Base-by-base conservation (phyloP, 1,284 basidiomycete genomes). In the Schizophyllum amplum region DNA sequence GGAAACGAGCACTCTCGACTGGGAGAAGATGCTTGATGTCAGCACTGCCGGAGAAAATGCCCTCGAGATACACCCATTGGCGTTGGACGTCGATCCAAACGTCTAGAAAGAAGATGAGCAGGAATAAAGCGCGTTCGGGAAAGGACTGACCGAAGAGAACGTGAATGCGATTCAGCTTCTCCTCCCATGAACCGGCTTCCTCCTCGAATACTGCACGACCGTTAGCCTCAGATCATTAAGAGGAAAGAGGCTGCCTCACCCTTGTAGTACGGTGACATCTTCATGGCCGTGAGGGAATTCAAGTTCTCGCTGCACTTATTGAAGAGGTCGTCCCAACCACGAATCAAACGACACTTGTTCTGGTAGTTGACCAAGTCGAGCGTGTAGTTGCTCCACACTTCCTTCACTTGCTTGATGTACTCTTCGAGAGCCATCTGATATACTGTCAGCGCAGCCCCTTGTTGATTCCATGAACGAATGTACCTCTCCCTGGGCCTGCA, bases 51-150 rank as follows among this genome's bases (percentile, higher is more conserved):
- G 94, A 93, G 74, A 99, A 99, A 67, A 99, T 98, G 55, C 97
- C 97, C 68, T 99, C 96, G 55, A 99, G 80, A 68, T 99, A 99
- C 1, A 99, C 97, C 97, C 97, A 99, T 76, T 99, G 97, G 4
- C 97, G 85, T 67, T 99, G 98, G 15, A 99, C 97, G 64, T 99
- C 97, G 64, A 98, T 97, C 97, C 97, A 99, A 46, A 98, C 90
- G 71, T 99, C 92, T 92, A 63, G 6, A 47, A 47, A 57, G 49
- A 13, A 24, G 23, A 55, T 57, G 15, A 54, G 61, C 15, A 53
- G 3, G 33, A 33, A 50, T 53, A 27, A 22, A 5, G 25, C 25
- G 27, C 13, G 33, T 17, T 26, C 17, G 13, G 55, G 3, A 9
- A 54, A 27, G 69, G 79, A 65, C 60, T n/a, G n/a, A 90, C 90